Evolutionary conservation across 2,329 filamentous ascomycete species (phyloP).

Genomic region (Colletotrichum abscissum): DNA sequence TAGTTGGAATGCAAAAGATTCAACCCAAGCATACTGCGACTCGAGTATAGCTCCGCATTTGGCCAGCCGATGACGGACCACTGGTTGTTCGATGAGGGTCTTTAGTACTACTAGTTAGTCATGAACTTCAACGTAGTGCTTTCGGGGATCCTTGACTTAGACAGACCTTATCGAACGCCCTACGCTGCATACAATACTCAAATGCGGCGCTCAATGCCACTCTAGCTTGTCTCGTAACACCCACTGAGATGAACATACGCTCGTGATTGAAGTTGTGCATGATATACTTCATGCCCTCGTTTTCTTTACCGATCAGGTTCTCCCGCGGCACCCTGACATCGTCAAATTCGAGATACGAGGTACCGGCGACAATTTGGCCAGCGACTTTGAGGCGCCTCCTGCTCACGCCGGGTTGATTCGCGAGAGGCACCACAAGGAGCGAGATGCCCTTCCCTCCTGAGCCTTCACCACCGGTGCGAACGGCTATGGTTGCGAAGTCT

Average conservation of each 20-base stretch:
- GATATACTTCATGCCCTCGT: neutral
- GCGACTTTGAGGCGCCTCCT: neutral
- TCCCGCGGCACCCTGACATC: neutral
- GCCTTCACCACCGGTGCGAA: neutral
- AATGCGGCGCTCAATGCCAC: neutral
- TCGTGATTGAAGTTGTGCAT: neutral
- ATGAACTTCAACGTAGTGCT: too few species aligned
- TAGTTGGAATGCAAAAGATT: neutral
- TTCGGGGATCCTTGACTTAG: neutral
- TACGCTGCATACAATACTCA: neutral
- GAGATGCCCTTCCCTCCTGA: neutral
- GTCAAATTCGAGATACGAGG: neutral
- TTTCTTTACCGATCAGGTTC: neutral
- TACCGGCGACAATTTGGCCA: neutral
- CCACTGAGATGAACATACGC: neutral
- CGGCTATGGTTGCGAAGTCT: neutral
- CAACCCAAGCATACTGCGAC: neutral
- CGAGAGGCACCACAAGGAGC: neutral
- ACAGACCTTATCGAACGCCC: neutral
- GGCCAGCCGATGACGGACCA: neutral
- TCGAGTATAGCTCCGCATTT: neutral
- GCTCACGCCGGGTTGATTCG: neutral
- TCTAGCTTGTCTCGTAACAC: neutral
- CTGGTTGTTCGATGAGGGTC: neutral
- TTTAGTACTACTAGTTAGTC: neutral